Base-by-base conservation (phyloP, 1,284 basidiomycete genomes). In the Entoloma clypeatum region DNA sequence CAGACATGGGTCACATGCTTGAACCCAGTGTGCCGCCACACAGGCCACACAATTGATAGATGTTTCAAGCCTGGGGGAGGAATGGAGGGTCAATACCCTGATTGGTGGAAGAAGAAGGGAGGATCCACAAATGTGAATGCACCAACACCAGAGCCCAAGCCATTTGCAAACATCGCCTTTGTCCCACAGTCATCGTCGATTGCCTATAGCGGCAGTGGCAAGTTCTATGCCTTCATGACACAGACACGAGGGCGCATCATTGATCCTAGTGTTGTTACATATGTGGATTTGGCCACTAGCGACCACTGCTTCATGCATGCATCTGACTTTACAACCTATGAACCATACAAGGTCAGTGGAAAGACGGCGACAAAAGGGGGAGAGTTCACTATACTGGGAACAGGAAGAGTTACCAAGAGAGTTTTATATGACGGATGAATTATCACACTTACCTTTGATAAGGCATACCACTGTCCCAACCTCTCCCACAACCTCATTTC, bases 401-500 rank as follows among this genome's bases (percentile, higher is more conserved):
- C n/a, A 9, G 36, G 36, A 5, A 3, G 14, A 3, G 36, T 36
- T 2, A 2, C 17, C 0, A 29, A 44, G 11, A 23, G 30, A 0
- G 34, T 47, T 36, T 42, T 47, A 18, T 11, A 10, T 14, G 36
- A 38, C 4, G 44, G 32, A 8, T 7, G 19, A 9, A 14, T 16
- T 2, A 26, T 48, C 4, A 25, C 27, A 8, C 30, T 53, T 7
- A 41, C 31, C 14, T 48, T 49, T 11, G 30, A 30, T 13, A 44
- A 51, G 17, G 49, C 44, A 3, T 16, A 41, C 7, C 49, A 51
- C 37, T 38, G 42, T 11, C 46, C 46, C 17, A 28, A 39, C 11
- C 31, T 51, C 1, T 9, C 21, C 8, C 33, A 41, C 29, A 51
- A 51, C 28, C 36, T 51, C 9, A 28, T 51, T 23, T 46, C 44